Conservation (phyloP, 768 basidiomycete genomes). For the Pisolithus tinctorius region DNA sequence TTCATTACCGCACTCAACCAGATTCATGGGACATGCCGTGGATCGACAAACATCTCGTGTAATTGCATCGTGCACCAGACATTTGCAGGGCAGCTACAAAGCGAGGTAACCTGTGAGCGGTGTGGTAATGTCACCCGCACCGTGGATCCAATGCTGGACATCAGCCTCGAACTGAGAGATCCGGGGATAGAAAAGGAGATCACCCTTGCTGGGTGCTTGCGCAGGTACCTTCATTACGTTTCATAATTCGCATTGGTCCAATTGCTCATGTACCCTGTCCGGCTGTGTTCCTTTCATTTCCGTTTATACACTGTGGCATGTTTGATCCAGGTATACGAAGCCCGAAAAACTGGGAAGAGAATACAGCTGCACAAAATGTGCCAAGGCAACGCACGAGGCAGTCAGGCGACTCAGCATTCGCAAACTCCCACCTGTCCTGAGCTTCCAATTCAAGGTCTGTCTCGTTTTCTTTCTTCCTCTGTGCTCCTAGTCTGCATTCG, state of each 20-base stretch:
- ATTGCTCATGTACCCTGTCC: no score
- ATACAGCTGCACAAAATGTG: constrained; percentile 81
- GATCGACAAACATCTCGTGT: constrained; percentile 71
- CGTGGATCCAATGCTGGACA: constrained; percentile 84
- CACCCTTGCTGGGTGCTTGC: constrained; percentile 69
- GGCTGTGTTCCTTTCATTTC: not conserved
- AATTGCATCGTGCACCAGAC: constrained; percentile 89
- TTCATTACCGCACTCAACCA: constrained; percentile 82
- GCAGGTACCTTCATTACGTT: constrained; percentile 40
- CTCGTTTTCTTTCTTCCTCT: not conserved
- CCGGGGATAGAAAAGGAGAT: constrained; percentile 50
- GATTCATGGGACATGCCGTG: constrained; percentile 72
- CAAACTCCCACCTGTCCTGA: constrained; percentile 82
- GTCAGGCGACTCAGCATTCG: constrained; percentile 82
- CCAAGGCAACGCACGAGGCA: constrained; percentile 62
- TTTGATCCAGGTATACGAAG: constrained; percentile 61
- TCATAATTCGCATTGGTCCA: not conserved
- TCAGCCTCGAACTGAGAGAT: constrained; percentile 76
- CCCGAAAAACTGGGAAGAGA: constrained; percentile 82
- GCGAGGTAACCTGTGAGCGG: constrained; percentile 82
- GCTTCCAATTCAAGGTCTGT: constrained; percentile 89
- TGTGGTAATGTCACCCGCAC: constrained; percentile 77
- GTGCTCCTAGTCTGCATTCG: not conserved
- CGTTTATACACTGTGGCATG: not conserved
- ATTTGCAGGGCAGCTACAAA: constrained; percentile 81